Conservation (phyloP, 306 rosid genomes). For the Vicia villosa region DNA sequence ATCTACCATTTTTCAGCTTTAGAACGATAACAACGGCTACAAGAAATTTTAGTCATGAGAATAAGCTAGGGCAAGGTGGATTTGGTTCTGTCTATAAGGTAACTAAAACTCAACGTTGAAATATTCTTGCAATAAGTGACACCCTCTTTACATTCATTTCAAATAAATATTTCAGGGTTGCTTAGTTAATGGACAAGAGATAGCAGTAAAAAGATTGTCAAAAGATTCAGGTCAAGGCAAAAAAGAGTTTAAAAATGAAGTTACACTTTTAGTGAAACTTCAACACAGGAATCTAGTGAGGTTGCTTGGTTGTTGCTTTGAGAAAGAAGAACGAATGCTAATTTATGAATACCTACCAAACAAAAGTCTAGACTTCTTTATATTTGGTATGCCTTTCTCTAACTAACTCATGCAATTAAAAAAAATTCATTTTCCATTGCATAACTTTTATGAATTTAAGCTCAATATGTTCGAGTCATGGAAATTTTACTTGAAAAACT, state of each 20-base stretch:
- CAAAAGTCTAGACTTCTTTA: conserved; percentile 22
- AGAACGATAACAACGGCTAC: conserved; percentile 43
- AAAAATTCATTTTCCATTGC: not conserved
- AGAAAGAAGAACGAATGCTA: conserved; percentile 13
- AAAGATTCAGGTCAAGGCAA: conserved; percentile 41
- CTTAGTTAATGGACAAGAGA: conserved; percentile 44
- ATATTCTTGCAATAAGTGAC: not conserved
- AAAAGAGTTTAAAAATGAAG: conserved; percentile 44
- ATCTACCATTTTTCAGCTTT: conserved; percentile 38
- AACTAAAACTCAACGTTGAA: not conserved
- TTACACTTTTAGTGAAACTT: conserved; percentile 34
- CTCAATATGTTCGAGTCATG: not conserved
- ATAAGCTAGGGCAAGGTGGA: conserved; percentile 66
- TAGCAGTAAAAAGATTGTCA: conserved; percentile 53
- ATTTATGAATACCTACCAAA: not conserved
- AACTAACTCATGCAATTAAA: not conserved
- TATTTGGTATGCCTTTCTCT: conserved; percentile 41
- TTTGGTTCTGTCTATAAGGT: conserved; percentile 67
- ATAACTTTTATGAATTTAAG: not conserved
- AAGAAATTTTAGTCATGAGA: conserved; percentile 31
- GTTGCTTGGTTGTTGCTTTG: conserved; percentile 38
- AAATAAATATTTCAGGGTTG: conserved; percentile 44
- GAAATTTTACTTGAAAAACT: not conserved
- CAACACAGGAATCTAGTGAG: conserved; percentile 45
- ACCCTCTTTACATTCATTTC: not conserved